Evolutionary conservation across 306 rosid genomes (phyloP), one percentile per base, ranked within the genome.

Genomic region (Cucurbita ficifolia): DNA sequence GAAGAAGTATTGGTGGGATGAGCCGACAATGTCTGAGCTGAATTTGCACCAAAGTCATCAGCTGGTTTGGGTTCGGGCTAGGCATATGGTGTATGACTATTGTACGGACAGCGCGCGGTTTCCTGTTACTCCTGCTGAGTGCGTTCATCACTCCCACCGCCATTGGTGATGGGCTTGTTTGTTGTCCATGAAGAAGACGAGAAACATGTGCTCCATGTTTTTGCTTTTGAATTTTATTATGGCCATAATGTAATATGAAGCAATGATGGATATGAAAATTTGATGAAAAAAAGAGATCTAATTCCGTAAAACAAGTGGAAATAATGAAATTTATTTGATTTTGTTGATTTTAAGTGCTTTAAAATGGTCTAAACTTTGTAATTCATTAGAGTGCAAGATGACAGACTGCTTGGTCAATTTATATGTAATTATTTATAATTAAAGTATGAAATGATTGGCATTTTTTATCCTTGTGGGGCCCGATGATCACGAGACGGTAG

Each of bases 1-100:
- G 67, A 85, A 77, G 82, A 84, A 83, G 77, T 91, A 81, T 78
- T 91, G 99, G 99, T 94, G 99, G 99, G 99, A 94, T 43, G 90
- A 89, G 57, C 99, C 99, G 0, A 79, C 87, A 0, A 0, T 87
- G 88, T 78, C 91, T 0, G 90, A 86, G 73, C 84, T 94, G 1
- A 94, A 36, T 40, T 7, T 90, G 52, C 99, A 91, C 76, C 99
- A 94, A 78, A 94, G 87, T 79, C 99, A 94, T 77, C 97, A 94
- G 84, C 95, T 94, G 3, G 33, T 81, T 67, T 94, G 99, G 97
- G 99, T 94, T 36, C 75, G 83, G 69, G 96, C 96, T 6, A 88
- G 89, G 57, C 96, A 94, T 74, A 87, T 94, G 97, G 88, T 89
- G 0, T 94, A 94, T 72, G 99, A 94, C 79, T 94, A 94, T 65